phyloP scores from a whole-genome alignment of 2,329 filamentous ascomycete species.

The Alternaria arbusti region DNA sequence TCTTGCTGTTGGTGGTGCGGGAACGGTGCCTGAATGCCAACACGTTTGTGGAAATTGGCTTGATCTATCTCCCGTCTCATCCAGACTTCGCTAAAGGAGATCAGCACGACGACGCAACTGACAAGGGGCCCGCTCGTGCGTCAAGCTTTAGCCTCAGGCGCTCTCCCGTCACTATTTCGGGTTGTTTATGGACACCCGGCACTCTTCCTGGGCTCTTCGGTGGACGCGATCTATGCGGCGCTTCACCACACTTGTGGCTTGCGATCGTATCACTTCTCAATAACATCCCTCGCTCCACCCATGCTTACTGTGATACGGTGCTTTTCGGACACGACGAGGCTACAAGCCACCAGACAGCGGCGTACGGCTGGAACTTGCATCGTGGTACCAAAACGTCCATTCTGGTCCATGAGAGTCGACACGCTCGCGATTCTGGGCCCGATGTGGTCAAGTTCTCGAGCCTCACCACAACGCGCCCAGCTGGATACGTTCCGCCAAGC shows the following conservation, averaged over 20 bases:
- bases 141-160: slow-evolving; percentile 23
- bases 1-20: not conserved
- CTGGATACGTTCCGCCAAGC: not conserved
- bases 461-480: not conserved
- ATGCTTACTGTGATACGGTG: slow-evolving; percentile 9
- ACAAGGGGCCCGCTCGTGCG: slow-evolving; percentile 11
- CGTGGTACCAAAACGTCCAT: not conserved
- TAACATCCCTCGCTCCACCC: slow-evolving; percentile 13
- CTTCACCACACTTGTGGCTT: slow-evolving; percentile 4
- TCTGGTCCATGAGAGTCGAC: slow-evolving; percentile 5
- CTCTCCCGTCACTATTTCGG: slow-evolving; percentile 26
- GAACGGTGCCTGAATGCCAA: slow-evolving; percentile 7
- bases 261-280: slow-evolving; percentile 5
- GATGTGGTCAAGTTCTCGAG: slow-evolving; percentile 5
- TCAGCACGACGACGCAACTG: slow-evolving; percentile 2
- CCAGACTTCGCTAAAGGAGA: slow-evolving; percentile 8
- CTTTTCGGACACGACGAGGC: slow-evolving; percentile 6
- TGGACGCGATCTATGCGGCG: slow-evolving; percentile 6
- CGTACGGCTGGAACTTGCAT: slow-evolving; percentile 4
- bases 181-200: not conserved
- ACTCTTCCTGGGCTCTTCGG: slow-evolving; percentile 1
- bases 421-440: not conserved
- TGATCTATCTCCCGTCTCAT: slow-evolving; percentile 12
- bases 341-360: slow-evolving; percentile 20
- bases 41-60: slow-evolving; percentile 7